A percentile compares a stretch with the other conserved stretches of the same genome.
phyloP scores from a whole-genome alignment of 352 stramenopile species.

The Phytopythium montanum region DNA sequence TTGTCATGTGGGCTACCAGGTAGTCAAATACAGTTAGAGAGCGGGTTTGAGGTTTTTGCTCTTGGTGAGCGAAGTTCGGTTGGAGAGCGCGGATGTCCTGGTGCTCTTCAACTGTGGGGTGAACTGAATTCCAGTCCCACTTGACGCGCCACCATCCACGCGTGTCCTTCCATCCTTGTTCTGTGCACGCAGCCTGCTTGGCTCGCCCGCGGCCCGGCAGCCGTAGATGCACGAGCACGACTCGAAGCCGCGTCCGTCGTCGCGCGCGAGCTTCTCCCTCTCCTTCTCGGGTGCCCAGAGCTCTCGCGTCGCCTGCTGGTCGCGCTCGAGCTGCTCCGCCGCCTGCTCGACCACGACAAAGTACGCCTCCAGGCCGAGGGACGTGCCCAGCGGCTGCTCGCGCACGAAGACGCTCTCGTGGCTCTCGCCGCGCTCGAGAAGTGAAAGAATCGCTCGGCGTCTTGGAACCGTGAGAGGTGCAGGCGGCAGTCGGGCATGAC shows the following conservation, averaged over 20 bases:
- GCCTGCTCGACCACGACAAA: constrained; percentile 85
- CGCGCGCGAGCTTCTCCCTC: constrained; percentile 32
- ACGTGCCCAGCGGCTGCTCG: constrained; percentile 74
- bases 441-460: constrained; percentile 46
- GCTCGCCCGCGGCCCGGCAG: too few relatives aligned
- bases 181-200: too few relatives aligned
- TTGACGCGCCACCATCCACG: neutral
- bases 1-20: neutral
- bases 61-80: neutral
- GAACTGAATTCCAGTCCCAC: constrained; percentile 3
- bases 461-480: constrained; percentile 53
- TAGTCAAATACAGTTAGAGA: neutral
- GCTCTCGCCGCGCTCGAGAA: constrained; percentile 42
- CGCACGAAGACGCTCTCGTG: constrained; percentile 39
- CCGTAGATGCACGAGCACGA: constrained; percentile 88
- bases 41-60: neutral
- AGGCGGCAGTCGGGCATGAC: constrained; percentile 87
- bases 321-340: constrained; percentile 54
- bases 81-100: neutral
- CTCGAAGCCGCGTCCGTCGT: constrained; percentile 73
- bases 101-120: neutral
- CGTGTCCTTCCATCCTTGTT: too few relatives aligned
- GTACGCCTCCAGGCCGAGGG: constrained; percentile 71
- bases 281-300: constrained; percentile 37
- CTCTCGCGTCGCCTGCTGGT: constrained; percentile 60